A percentile compares a stretch with the other conserved stretches of the same genome.
phyloP scores from a whole-genome alignment of 75 land plant genomes.

The Isoetes taiwanensis region DNA sequence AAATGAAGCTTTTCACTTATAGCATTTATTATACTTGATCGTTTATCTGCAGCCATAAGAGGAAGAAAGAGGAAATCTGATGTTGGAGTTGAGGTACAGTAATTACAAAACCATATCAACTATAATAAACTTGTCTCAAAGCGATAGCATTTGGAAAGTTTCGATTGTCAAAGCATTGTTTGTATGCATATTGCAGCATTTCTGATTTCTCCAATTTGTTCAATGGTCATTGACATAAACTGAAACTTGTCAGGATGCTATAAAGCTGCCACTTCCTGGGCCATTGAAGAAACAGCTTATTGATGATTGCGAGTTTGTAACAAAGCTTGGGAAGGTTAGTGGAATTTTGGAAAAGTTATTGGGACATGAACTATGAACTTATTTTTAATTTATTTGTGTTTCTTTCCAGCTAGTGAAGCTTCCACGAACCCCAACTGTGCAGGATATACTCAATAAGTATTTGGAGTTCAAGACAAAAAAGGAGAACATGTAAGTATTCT shows the following conservation, averaged over 20 bases:
- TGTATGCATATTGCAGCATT: too few relatives aligned
- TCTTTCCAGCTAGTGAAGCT: constrained; percentile 73
- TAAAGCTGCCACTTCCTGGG: constrained; percentile 56
- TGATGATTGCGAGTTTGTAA: constrained; percentile 89
- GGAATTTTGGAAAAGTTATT: not conserved
- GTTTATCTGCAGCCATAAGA: constrained; percentile 34
- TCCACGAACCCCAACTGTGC: constrained; percentile 75
- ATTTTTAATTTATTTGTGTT: not conserved
- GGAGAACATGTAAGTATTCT: constrained; percentile 43
- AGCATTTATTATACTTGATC: not conserved
- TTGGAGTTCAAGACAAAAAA: constrained; percentile 73
- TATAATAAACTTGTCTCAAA: too few relatives aligned
- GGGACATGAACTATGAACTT: too few relatives aligned
- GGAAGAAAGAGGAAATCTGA: constrained; percentile 71
- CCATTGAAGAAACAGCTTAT: constrained; percentile 75
- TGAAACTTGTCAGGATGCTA: too few relatives aligned
- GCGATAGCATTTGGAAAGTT: too few relatives aligned
- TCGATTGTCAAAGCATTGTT: too few relatives aligned
- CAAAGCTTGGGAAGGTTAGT: constrained; percentile 63
- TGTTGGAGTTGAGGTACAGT: constrained; percentile 35
- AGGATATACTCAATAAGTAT: constrained; percentile 77
- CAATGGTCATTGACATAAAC: too few relatives aligned
- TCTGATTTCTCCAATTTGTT: too few relatives aligned
- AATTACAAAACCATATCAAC: not conserved
- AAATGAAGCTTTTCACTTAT: constrained; percentile 8